A percentile compares a stretch with the other conserved stretches of the same genome.
Evolutionary conservation across 2,329 filamentous ascomycete species (phyloP).

Genomic region (Stagonosporopsis rhizophila): DNA sequence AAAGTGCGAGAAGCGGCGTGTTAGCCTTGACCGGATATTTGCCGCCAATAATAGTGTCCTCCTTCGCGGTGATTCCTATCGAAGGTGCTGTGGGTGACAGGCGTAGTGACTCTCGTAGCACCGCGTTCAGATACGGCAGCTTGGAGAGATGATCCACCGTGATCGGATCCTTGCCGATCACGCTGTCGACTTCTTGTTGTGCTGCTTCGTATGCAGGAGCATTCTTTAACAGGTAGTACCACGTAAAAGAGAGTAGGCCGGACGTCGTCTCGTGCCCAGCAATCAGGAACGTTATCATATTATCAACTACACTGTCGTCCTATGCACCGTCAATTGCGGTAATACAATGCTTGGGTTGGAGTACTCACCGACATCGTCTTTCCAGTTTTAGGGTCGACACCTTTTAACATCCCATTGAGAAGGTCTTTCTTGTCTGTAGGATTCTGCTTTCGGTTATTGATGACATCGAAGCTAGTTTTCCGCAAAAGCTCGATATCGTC

Average conservation of each 20-base stretch:
- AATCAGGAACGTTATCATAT: constrained; percentile 71
- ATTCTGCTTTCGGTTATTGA: constrained; percentile 62
- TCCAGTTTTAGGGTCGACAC: constrained; percentile 68
- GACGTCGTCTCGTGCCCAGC: constrained; percentile 51
- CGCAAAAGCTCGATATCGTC: constrained; percentile 62
- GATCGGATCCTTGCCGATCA: constrained; percentile 58
- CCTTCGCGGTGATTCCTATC: constrained; percentile 50
- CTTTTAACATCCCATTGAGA: constrained; percentile 65
- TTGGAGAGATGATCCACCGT: constrained; percentile 58
- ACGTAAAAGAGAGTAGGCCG: constrained; percentile 50
- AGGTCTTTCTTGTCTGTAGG: constrained; percentile 66
- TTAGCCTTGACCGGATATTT: constrained; percentile 50
- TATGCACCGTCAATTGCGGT: constrained; percentile 7
- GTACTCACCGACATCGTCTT: constrained; percentile 54
- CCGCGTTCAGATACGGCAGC: constrained; percentile 62
- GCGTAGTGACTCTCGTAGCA: constrained; percentile 63
- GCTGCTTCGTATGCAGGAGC: constrained; percentile 58
- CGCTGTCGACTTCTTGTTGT: constrained; percentile 61
- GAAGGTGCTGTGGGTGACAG: constrained; percentile 62
- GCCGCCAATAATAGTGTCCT: constrained; percentile 44
- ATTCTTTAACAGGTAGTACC: constrained; percentile 62
- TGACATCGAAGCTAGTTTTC: constrained; percentile 62
- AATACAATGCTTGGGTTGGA: no score
- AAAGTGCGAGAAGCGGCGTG: constrained; percentile 40
- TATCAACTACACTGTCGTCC: constrained; percentile 69